phyloP scores from a whole-genome alignment of 2,329 filamentous ascomycete genomes.

The Pyricularia pennisetigena region DNA sequence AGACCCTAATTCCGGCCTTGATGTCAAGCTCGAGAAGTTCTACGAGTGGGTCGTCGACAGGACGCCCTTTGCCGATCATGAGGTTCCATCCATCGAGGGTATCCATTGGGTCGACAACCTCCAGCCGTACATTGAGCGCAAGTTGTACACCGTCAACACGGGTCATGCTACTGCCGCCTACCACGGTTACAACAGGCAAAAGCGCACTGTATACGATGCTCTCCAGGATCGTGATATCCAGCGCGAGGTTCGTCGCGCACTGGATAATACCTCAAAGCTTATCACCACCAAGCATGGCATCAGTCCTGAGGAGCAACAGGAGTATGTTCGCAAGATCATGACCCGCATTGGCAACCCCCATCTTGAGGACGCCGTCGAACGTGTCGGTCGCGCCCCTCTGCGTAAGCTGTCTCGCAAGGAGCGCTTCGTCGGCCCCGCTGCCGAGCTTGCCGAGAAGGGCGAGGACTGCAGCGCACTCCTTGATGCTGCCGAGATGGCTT shows the following conservation, averaged over 20 bases:
- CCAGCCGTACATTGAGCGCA: conserved; percentile 41
- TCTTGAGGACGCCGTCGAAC: conserved; percentile 85
- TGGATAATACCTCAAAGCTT: conserved; percentile 77
- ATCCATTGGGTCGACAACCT: conserved; percentile 9
- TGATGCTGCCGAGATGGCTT: conserved; percentile 78
- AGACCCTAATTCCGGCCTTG: conserved; percentile 65
- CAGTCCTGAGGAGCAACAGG: conserved; percentile 60
- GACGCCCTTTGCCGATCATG: conserved; percentile 19
- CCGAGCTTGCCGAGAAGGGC: conserved; percentile 75
- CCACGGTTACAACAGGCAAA: conserved; percentile 80
- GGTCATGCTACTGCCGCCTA: conserved; percentile 94
- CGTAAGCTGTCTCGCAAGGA: conserved; percentile 93
- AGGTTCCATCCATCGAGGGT: conserved; percentile 48
- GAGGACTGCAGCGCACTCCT: conserved; percentile 65
- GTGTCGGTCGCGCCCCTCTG: conserved; percentile 87
- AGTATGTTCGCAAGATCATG: conserved; percentile 89
- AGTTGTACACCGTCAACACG: conserved; percentile 99
- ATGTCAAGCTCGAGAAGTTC: conserved; percentile 96
- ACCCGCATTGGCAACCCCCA: conserved; percentile 87
- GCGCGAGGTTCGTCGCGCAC: conserved; percentile 65
- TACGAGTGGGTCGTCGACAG: conserved; percentile 97
- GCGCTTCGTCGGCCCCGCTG: conserved; percentile 87
- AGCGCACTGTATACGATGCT: conserved; percentile 82
- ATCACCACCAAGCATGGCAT: conserved; percentile 86
- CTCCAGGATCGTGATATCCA: conserved; percentile 74